Base-by-base conservation (phyloP, 768 basidiomycete genomes). In the Mycena vulgaris region DNA sequence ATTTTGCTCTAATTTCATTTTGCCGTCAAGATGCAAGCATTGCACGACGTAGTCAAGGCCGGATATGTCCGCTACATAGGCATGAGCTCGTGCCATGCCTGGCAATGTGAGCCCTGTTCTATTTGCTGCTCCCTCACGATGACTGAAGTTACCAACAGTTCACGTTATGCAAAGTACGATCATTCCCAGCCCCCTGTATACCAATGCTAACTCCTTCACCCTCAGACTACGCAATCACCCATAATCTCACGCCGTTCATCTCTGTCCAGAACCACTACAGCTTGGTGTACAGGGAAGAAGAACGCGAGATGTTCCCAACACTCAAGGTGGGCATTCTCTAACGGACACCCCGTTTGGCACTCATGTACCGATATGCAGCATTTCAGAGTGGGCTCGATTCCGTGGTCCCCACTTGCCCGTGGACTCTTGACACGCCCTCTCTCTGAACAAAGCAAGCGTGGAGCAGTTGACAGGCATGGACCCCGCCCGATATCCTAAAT, bases 201-300 rank as follows among this genome's bases (percentile, higher is more conserved):
- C 16, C 58, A 13, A 33, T 27, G 21, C 14, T 31, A 37, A 28
- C 21, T 31, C n/a, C n/a, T n/a, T n/a, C 25, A 49, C 52, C 51
- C 16, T 21, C 62, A 90, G 89, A 89, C 76, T 90, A 91, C 72
- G 90, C 90, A 0, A 87, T 90, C 63, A 77, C 83, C 42, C 87
- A 92, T 76, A 84, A 86, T 10, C 79, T 89, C 2, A 89, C 88
- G 0, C 88, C 87, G 1, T 92, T 92, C 79, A 89, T 92, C 75
- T 89, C 88, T 0, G 90, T 92, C 90, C 91, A 92, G 77, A 92
- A 92, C 74, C 89, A 89, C 66, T 87, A 92, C 76, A 89, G 80
- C 67, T 77, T 90, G 11, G 74, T 89, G 16, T 92, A 92, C 73
- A 63, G 61, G 16, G 91, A 92, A 75, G 90, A 92, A 74, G 90